These are phyloP conservation scores for Chaetomiaceae sp. DNA, from an alignment of 2,329 filamentous ascomycete species.

Conservation along the genomic window DNA sequence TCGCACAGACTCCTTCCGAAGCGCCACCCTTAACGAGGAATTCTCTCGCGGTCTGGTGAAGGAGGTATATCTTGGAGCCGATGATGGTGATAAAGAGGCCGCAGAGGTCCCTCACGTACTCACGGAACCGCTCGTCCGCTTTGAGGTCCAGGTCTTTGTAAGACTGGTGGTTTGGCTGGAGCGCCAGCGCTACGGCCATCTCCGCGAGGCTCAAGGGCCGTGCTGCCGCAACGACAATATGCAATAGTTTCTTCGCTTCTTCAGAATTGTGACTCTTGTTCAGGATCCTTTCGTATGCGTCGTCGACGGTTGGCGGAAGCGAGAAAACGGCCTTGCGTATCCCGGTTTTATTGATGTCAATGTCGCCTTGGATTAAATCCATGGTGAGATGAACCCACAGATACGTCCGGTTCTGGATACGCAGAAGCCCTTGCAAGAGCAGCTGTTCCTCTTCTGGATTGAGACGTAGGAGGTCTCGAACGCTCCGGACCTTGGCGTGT, in stretches of 20 bases:
- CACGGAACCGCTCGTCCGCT: conserved; percentile 11
- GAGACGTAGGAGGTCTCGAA: conserved; percentile 14
- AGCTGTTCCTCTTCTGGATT: conserved; percentile 12
- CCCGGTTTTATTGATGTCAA: conserved; percentile 3
- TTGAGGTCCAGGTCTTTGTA: conserved; percentile 8
- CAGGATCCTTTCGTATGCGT: conserved; percentile 29
- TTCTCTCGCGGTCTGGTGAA: conserved; percentile 27
- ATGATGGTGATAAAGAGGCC: conserved; percentile 25
- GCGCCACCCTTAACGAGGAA: conserved; percentile 22
- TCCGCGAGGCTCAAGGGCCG: conserved; percentile 21
- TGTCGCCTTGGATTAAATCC: conserved; percentile 27
- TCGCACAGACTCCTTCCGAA: too few relatives aligned
- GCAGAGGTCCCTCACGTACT: conserved; percentile 19
- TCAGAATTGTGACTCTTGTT: conserved; percentile 1
- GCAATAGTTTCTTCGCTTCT: conserved; percentile 13
- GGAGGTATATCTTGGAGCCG: conserved; percentile 24
- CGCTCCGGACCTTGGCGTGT: conserved; percentile 15
- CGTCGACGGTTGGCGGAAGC: conserved; percentile 23
- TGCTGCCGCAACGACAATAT: conserved; percentile 17
- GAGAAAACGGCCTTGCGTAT: conserved; percentile 15
- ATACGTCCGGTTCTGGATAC: conserved; percentile 35
- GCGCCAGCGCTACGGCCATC: conserved; percentile 19
- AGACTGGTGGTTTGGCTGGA: not conserved
- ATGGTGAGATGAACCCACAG: conserved; percentile 38
- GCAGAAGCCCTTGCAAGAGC: conserved; percentile 29